phyloP scores from a whole-genome alignment of 495 filamentous ascomycete genomes.

The Neurospora sp. region DNA sequence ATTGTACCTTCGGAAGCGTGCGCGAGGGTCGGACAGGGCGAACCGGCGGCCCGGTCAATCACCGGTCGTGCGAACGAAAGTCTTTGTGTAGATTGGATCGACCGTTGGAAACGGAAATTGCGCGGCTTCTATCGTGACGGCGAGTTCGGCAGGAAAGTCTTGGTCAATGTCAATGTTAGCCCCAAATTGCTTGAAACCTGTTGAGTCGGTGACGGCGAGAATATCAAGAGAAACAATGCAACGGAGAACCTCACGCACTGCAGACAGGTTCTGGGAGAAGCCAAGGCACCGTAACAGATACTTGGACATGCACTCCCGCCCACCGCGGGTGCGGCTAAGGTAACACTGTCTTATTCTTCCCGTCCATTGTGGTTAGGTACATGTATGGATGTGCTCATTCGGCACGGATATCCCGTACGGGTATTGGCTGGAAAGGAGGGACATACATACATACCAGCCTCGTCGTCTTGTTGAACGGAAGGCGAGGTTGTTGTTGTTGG shows the following conservation, averaged over 20 bases:
- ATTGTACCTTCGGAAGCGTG: constrained; percentile 24
- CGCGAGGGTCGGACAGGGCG: constrained; percentile 18
- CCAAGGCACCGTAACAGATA: background rate
- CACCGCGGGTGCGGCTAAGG: background rate
- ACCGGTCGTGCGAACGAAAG: background rate
- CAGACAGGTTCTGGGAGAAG: background rate
- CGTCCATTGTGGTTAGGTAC: background rate
- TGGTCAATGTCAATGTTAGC: background rate
- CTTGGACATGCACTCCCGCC: background rate
- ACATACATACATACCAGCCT: constrained; percentile 21
- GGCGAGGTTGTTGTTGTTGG: constrained; percentile 17
- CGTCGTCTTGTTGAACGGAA: constrained; percentile 22
- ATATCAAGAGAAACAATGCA: background rate
- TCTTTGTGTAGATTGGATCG: background rate
- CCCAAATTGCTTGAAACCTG: background rate
- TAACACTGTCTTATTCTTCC: background rate
- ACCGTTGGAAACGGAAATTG: background rate
- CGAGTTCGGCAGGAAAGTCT: background rate
- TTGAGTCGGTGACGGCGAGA: background rate
- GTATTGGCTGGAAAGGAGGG: background rate
- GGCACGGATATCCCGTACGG: background rate
- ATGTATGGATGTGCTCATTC: background rate
- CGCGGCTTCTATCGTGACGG: background rate
- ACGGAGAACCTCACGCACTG: background rate
- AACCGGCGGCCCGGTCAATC: background rate